These are phyloP conservation scores for Trametes hirsuta DNA, from an alignment of 1,284 basidiomycete species.

Conservation along the genomic window DNA sequence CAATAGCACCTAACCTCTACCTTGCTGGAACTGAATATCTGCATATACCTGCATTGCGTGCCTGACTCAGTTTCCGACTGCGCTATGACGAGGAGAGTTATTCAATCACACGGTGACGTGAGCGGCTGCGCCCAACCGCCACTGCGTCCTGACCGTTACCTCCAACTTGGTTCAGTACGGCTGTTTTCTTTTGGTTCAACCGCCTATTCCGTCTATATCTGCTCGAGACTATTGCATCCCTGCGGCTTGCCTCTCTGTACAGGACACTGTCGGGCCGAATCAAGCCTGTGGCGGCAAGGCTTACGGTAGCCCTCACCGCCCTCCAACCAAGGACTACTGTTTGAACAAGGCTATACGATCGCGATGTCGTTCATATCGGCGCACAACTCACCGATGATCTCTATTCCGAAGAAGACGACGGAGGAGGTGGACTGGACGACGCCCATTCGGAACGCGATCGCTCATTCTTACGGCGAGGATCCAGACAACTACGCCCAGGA, in stretches of 20 bases:
- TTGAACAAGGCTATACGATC: neutral
- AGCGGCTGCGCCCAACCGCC: constrained; percentile 3
- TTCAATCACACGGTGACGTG: constrained; percentile 20
- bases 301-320: too few relatives aligned
- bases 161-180: neutral
- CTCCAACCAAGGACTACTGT: too few relatives aligned
- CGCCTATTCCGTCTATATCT: neutral
- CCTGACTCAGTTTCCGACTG: neutral
- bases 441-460: constrained; percentile 85
- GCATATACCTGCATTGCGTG: neutral
- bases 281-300: too few relatives aligned
- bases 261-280: too few relatives aligned
- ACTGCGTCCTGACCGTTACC: neutral
- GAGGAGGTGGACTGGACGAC: constrained; percentile 92
- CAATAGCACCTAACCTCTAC: constrained; percentile 18
- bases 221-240: neutral
- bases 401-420: constrained; percentile 78
- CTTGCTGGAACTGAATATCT: neutral
- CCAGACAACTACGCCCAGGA: constrained; percentile 88
- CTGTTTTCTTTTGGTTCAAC: neutral
- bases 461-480: constrained; percentile 92
- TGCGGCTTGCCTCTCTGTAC: neutral
- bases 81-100: neutral
- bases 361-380: constrained; percentile 50
- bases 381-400: constrained; percentile 80